A percentile compares a stretch with the other conserved stretches of the same genome.
Evolutionary conservation across 768 basidiomycete species (phyloP).

Genomic region (Peribolospora baueri): DNA sequence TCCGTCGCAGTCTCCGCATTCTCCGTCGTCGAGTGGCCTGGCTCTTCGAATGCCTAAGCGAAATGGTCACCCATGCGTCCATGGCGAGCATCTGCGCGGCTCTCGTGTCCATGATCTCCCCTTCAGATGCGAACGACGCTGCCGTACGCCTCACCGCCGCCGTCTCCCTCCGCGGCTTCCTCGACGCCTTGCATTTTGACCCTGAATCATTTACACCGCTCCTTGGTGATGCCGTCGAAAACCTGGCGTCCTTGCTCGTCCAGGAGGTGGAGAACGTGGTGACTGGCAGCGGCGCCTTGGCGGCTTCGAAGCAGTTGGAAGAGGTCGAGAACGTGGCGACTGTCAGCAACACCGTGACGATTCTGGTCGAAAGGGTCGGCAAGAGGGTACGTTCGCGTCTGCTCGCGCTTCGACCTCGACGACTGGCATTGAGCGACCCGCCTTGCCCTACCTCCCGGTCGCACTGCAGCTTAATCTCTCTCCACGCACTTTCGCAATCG

Average conservation of each 20-base stretch:
- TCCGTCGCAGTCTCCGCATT: conserved; percentile 44
- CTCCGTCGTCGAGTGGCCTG: conserved; percentile 88
- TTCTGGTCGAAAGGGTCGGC: conserved; percentile 34
- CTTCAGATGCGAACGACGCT: conserved; percentile 41
- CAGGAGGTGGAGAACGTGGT: conserved; percentile 51
- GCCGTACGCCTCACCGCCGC: conserved; percentile 75
- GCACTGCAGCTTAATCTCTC: neutral
- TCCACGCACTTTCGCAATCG: neutral
- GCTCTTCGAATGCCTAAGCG: conserved; percentile 69
- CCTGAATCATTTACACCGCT: conserved; percentile 41
- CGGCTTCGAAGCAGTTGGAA: conserved; percentile 31
- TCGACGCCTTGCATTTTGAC: conserved; percentile 47
- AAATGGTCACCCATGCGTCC: conserved; percentile 33
- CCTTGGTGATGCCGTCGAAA: conserved; percentile 34
- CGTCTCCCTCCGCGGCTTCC: conserved; percentile 49
- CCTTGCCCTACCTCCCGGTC: neutral
- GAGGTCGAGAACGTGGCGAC: conserved; percentile 56
- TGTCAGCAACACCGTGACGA: conserved; percentile 42
- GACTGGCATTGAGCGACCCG: neutral
- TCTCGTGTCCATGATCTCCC: conserved; percentile 43
- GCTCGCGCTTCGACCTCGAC: neutral
- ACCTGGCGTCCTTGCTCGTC: conserved; percentile 33
- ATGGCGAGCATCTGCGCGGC: conserved; percentile 54
- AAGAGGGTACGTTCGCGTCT: conserved; percentile 16
- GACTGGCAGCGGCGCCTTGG: conserved; percentile 42